Evolutionary conservation across 768 basidiomycete genomes (phyloP).

Genomic region (Boletus pseudopeckii): DNA sequence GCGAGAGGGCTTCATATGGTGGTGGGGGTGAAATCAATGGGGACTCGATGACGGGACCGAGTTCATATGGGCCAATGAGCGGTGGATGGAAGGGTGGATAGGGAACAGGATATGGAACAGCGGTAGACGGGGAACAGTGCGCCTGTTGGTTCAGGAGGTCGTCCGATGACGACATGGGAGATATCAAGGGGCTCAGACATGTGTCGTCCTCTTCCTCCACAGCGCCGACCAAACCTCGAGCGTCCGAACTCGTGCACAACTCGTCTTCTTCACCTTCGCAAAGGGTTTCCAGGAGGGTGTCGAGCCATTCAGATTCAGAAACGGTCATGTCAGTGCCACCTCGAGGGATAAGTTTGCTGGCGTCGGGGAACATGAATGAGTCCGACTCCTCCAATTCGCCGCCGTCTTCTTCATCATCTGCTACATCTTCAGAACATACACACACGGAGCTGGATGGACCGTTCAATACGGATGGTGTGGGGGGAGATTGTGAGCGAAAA

Average conservation of each 20-base stretch:
- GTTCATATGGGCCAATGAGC: constrained; percentile 50
- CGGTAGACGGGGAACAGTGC: constrained; percentile 46
- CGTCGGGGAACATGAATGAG: constrained; percentile 81
- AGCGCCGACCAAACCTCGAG: constrained; percentile 43
- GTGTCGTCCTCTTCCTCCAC: constrained; percentile 59
- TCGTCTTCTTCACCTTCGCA: constrained; percentile 72
- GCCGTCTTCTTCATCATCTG: constrained; percentile 52
- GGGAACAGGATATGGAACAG: constrained; percentile 58
- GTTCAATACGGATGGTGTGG: constrained; percentile 28
- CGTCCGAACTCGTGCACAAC: constrained; percentile 42
- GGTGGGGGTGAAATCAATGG: constrained; percentile 39
- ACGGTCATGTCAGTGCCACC: constrained; percentile 34
- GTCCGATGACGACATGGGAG: constrained; percentile 77
- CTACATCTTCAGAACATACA: constrained; percentile 36
- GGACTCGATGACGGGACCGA: constrained; percentile 42
- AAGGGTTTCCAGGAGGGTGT: constrained; percentile 72
- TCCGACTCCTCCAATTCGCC: constrained; percentile 45
- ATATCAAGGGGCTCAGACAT: constrained; percentile 57
- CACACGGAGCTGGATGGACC: constrained; percentile 22
- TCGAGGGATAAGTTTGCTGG: constrained; percentile 48
- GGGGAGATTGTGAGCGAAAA: constrained; percentile 47
- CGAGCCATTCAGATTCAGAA: constrained; percentile 79
- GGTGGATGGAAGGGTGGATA: constrained; percentile 64
- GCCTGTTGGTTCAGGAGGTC: constrained; percentile 57
- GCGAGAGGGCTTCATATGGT: constrained; percentile 56